Evolutionary conservation across 495 filamentous ascomycete species (phyloP), one percentile per base, ranked within the genome.

Genomic region (Tuber brumale): DNA sequence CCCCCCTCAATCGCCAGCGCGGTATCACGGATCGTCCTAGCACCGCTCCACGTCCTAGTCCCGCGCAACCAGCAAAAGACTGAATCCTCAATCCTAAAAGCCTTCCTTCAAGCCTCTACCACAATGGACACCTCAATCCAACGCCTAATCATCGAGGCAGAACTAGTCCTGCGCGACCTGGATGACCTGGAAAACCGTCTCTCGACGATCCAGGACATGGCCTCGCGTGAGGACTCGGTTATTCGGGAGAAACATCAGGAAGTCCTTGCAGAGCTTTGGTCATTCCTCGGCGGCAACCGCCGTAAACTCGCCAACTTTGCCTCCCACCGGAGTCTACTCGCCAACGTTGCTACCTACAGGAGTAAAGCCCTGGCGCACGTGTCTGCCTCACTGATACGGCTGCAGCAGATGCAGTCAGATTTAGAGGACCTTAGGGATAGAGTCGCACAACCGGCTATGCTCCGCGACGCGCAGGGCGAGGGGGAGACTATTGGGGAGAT

Each of bases 371-470:
- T 87, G 23, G 83, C 84, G 45, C 91, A 91, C 77, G 86, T 94
- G 0, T 86, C 77, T 61, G 86, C 84, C 23, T 88, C 91, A 9
- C 82, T 93, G 35, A 83, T 91, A 31, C 90, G 91, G 77, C 84
- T 94, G 57, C 86, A 90, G 78, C 89, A 88, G 48, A 94, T 94
- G 76, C 86, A 88, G 69, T 86, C 87, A 5, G 88, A 89, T 27
- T 83, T 94, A n/a, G 88, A 90, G 75, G 90, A 92, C 77, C 82
- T 94, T 77, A 84, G 90, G 57, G 90, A 92, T 73, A 84, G 90
- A 18, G 89, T 93, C 14, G 88, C 86, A 0, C 85, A 86, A 39
- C 89, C 92, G 12, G 89, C 89, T 76, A 77, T 91, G 43, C 72
- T 89, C 37, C 85, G 86, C 1, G 84, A 83, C n/a, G 73, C 73